Base-by-base conservation (phyloP, 2,329 filamentous ascomycete species). In the Xylariaceae sp. region DNA sequence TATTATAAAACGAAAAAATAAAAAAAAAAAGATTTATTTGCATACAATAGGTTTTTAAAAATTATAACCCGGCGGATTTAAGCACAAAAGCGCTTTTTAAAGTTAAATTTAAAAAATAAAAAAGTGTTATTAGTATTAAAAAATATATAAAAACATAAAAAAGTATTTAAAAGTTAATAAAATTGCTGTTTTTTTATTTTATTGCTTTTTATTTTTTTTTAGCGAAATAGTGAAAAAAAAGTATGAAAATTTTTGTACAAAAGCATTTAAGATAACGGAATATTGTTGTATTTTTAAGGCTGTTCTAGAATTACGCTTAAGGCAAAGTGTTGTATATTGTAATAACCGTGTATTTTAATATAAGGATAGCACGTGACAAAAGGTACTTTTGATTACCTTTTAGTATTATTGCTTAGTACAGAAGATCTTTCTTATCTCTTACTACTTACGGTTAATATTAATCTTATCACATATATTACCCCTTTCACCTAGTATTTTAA, bases 131-230 rank as follows among this genome's bases (percentile, higher is more conserved):
- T 26, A 29, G 21, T 6, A 10, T 6, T 37, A 37, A 42, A 42
- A 26, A 26, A 42, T 24, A 42, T 23, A 42, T 42, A 42, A 42
- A 42, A 24, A 42, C 3, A 42, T 29, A 42, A 24, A 29, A 24
- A 6, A 24, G 5, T 26, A 42, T 23, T 18, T 42, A 24, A 23
- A 23, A 24, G 10, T 42, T 42, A 23, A 23, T 42, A 42, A n/a
- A n/a, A n/a, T n/a, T n/a, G n/a, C n/a, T n/a, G 5, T 29, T 42
- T 24, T 15, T 23, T 42, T 23, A 37, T 37, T 37, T 37, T 8
- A n/a, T 20, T 37, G 8, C 7, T 37, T n/a, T 37, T 8, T n/a
- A 37, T 20, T n/a, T n/a, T 26, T 24, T 24, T 42, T 26, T n/a
- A n/a, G n/a, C n/a, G n/a, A n/a, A n/a, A n/a, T n/a, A n/a, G n/a